Evolutionary conservation across 257 asterid genomes (phyloP), one percentile per base, ranked within the genome.

Genomic region (Ilex aquifolium): DNA sequence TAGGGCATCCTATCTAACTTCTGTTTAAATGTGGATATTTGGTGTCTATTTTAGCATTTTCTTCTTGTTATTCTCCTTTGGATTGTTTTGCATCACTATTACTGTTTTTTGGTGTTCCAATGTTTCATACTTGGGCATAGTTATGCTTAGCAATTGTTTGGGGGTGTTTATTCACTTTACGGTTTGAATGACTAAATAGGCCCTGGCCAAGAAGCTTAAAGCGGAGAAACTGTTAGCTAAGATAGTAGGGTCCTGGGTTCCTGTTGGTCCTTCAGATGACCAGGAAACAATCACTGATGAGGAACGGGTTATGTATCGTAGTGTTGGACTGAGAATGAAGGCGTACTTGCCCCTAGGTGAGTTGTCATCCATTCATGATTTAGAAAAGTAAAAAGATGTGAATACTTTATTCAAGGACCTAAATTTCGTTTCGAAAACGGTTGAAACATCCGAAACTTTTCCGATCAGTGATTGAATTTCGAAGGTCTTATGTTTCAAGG

Each of bases 211-310:
- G 91, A 92, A 87, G 85, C 87, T 75, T 73, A 92, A 84, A 81
- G 97, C 97, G 67, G 99, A 92, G 82, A 87, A 62, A 62, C 64
- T 89, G 78, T 77, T 92, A 70, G 74, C 90, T 31, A 92, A 92
- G 80, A 89, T 89, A 71, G 90, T 87, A 50, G 84, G 73, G 51
- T 89, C 99, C 58, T 89, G 99, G 99, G 80, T 82, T 56, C 97
- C 97, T 32, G 80, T 77, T 70, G 75, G 82, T 78, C 99, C 96
- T 63, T 87, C 95, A 15, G 91, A 87, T 85, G 99, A 92, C 77
- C 90, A 76, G 83, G 97, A 92, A 85, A 85, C 95, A 63, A 92
- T 92, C 64, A 89, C 99, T 58, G 99, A 89, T 59, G 99, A 92
- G 81, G 99, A 92, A 80, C 81, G 94, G 74, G 82, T 76, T 69